phyloP scores from a whole-genome alignment of 2,329 filamentous ascomycete species.

The Stromatinia cepivora region DNA sequence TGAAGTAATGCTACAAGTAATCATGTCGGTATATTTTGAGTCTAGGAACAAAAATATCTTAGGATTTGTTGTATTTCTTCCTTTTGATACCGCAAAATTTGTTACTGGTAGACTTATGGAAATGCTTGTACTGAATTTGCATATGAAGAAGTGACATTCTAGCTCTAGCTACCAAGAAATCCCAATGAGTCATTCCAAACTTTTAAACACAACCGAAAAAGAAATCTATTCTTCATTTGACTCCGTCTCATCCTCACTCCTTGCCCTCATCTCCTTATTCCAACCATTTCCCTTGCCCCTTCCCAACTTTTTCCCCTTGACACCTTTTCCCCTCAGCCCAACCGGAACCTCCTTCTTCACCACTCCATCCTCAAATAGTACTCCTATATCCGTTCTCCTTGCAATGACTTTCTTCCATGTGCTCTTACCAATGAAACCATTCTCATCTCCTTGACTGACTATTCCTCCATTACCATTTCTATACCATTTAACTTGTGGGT shows the following conservation, averaged over 20 bases:
- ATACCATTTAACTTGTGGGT: constrained; percentile 43
- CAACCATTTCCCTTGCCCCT: constrained; percentile 44
- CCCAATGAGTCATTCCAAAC: neutral
- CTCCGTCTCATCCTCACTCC: constrained; percentile 36
- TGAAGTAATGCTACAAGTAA: too few species aligned
- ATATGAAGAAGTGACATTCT: neutral
- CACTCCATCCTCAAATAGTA: constrained; percentile 47
- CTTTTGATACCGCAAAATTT: too few species aligned
- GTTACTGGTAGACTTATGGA: neutral
- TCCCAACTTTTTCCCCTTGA: constrained; percentile 42
- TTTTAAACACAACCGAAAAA: neutral
- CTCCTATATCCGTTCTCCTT: constrained; percentile 45
- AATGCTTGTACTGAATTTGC: neutral
- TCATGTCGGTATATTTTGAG: too few species aligned
- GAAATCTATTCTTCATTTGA: constrained; percentile 1
- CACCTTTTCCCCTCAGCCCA: constrained; percentile 46
- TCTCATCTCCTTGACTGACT: constrained; percentile 40
- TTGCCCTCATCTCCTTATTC: constrained; percentile 38
- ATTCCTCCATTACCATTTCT: constrained; percentile 44
- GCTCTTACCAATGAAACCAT: constrained; percentile 39
- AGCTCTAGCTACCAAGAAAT: neutral
- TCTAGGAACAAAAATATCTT: too few species aligned
- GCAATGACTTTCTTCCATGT: constrained; percentile 48
- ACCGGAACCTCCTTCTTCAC: constrained; percentile 48
- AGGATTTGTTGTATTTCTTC: too few species aligned